These are phyloP conservation scores for Flaveria trinervia DNA, from an alignment of 129 eudicot genomes.

Conservation along the genomic window DNA sequence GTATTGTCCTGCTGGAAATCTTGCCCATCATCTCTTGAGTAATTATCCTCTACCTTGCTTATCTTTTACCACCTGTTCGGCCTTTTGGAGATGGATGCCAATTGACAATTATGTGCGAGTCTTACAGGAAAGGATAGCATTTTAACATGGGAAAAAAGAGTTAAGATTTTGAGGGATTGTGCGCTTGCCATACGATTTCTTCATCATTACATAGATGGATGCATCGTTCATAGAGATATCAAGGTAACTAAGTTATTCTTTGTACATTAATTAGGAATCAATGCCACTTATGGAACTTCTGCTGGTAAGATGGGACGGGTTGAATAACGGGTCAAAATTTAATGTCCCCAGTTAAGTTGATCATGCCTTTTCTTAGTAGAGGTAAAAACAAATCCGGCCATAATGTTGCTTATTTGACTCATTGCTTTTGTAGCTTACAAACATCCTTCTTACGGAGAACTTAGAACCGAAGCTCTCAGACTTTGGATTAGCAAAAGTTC, in stretches of 20 bases:
- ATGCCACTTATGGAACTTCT: too few species aligned
- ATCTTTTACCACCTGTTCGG: neutral
- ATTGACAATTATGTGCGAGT: neutral
- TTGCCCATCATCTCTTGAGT: conserved; percentile 71
- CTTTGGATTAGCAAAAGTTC: conserved; percentile 73
- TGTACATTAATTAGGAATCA: neutral
- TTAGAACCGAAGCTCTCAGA: conserved; percentile 77
- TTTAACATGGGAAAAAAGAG: conserved; percentile 69
- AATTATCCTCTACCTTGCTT: neutral
- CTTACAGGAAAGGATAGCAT: conserved; percentile 60
- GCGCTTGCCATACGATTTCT: conserved; percentile 73
- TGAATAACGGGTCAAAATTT: neutral
- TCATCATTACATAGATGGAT: conserved; percentile 62
- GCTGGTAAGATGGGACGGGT: neutral
- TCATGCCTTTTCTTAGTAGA: neutral
- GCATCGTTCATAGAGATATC: conserved; percentile 86
- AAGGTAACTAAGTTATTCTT: conserved; percentile 38
- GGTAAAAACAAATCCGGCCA: neutral
- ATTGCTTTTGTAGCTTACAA: conserved; percentile 52
- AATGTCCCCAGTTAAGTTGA: neutral
- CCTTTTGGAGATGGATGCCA: neutral
- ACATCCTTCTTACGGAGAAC: conserved; percentile 69
- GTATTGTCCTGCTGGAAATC: conserved; percentile 69
- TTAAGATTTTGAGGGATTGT: conserved; percentile 65
- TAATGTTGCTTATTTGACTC: neutral